Evolutionary conservation across 192 early-diverging fungal genomes (phyloP), one percentile per base, ranked within the genome.

Genomic region (Phlyctochytrium planicorne): DNA sequence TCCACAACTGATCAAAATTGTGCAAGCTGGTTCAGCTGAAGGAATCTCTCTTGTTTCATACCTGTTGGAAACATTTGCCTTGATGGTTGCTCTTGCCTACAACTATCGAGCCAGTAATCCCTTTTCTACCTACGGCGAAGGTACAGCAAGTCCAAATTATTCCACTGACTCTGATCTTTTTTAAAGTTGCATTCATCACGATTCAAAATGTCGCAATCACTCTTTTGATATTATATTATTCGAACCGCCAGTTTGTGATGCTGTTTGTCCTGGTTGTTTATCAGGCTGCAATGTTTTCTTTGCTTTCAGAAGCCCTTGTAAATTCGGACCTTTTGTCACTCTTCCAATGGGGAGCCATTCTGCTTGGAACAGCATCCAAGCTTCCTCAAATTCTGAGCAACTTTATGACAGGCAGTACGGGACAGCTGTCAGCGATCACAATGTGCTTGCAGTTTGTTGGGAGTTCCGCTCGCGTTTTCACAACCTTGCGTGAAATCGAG

Each of bases 1-100:
- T 32, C 97, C 97, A 2, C 95, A 98, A 80, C 94, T 98, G 35
- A 70, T 93, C 69, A 98, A 95, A 67, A 96, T 98, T 57, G 55
- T 93, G 23, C 67, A 76, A 25, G 78, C 87, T 27, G 69, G 77
- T 57, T 93, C 91, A 30, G 89, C 89, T 4, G 78, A 83, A 55
- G 96, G 96, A 1, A 82, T 98, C 56, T 93, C 90, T 3, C 75
- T 95, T 57, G 66, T 78, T 16, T 85, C 89, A 1, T 91, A 93
- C 65, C 66, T 92, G 6, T 78, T 98, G 30, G 96, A 98, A 75
- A 89, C 93, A 23, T 53, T 89, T n/a, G 88, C 93, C 40, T 88
- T 86, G 30, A 74, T 84, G 3, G 91, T 94, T 59, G 84, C 81
- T 2, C 76, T 96, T 24, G 88, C 91, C 20, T 98, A 96, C 82